Evolutionary conservation across 352 stramenopile species (phyloP).

Genomic region (Elongisporangium undulatum): DNA sequence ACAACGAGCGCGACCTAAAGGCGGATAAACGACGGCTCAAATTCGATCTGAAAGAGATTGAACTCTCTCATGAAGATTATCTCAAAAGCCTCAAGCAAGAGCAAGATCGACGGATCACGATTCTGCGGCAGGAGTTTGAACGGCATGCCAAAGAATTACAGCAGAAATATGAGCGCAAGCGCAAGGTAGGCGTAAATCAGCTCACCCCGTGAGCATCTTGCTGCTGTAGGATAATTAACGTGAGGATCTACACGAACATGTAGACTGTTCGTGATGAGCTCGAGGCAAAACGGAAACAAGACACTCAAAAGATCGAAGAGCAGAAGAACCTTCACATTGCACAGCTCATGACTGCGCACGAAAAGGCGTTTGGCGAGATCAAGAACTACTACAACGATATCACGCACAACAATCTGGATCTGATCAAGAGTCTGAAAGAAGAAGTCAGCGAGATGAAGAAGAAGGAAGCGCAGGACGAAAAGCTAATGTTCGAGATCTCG

Average conservation of each 20-base stretch:
- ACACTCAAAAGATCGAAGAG: constrained; percentile 90
- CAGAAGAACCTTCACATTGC: constrained; percentile 92
- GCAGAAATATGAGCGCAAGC: constrained; percentile 83
- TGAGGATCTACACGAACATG: constrained; percentile 23
- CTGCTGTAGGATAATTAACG: no score
- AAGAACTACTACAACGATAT: constrained; percentile 98
- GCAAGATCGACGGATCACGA: constrained; percentile 90
- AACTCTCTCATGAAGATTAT: constrained; percentile 91
- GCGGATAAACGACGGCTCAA: constrained; percentile 86
- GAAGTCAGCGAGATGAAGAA: constrained; percentile 93
- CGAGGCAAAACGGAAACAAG: constrained; percentile 72
- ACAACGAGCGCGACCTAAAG: constrained; percentile 86
- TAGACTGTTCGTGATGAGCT: constrained; percentile 79
- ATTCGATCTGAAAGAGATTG: constrained; percentile 90
- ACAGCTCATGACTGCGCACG: constrained; percentile 89
- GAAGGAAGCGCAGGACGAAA: constrained; percentile 93
- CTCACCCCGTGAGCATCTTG: no score
- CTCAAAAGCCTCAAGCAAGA: constrained; percentile 91
- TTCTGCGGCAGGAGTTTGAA: constrained; percentile 91
- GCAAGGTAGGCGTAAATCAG: no score
- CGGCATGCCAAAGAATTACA: constrained; percentile 88
- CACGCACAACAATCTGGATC: constrained; percentile 95
- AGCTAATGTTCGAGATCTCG: constrained; percentile 93
- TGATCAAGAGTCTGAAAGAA: constrained; percentile 96
- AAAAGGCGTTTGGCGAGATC: constrained; percentile 94